Conservation (phyloP, 73 alveolate species). For the Symbiodinium pilosum region DNA sequence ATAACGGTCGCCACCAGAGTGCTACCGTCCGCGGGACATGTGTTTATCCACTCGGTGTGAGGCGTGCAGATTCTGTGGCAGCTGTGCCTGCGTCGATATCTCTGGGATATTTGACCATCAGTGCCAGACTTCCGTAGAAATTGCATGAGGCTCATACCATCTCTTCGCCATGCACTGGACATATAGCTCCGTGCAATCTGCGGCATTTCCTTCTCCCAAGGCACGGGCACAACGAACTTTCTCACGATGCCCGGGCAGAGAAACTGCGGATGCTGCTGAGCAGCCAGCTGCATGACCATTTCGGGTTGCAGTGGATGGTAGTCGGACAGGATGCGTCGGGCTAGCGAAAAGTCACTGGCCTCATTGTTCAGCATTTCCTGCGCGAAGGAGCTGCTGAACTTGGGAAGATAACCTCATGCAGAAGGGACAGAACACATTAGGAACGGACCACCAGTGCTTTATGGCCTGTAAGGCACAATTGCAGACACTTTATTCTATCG, state of each 20-base stretch:
- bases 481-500: neutral
- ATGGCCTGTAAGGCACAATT: neutral
- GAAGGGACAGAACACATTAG: no score
- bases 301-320: constrained; percentile 62
- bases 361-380: constrained; percentile 2
- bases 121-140: neutral
- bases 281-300: constrained; percentile 22
- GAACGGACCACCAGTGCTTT: neutral
- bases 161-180: neutral
- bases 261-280: constrained; percentile 18
- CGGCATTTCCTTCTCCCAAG: neutral
- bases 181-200: neutral
- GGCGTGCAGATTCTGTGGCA: neutral
- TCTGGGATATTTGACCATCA: neutral
- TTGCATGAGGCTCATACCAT: neutral
- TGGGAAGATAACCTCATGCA: neutral
- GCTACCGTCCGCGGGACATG: neutral
- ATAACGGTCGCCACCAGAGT: neutral
- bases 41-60: neutral
- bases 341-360: constrained; percentile 12
- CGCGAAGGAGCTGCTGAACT: constrained; percentile 34
- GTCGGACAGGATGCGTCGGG: constrained; percentile 11
- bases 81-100: neutral
- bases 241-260: neutral
- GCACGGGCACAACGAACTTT: constrained; percentile 3